Conservation (phyloP, 805 yeast genomes). For the Cyberlindnera xishuangbannaensis region DNA sequence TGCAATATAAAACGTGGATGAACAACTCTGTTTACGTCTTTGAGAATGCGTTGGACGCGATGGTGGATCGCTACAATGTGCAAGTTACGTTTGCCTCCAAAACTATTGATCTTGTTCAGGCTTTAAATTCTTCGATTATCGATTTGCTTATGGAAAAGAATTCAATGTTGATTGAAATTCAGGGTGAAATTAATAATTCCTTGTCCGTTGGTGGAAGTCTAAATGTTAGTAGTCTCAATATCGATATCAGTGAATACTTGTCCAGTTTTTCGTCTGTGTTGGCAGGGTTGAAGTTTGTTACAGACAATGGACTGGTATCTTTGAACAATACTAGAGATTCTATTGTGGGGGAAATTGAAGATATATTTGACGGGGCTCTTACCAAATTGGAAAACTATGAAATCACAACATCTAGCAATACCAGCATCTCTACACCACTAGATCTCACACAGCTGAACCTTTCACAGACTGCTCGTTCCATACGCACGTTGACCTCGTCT, state of each 20-base stretch:
- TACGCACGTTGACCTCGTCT: background rate
- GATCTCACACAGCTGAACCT: no score
- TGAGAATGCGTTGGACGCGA: constrained; percentile 1
- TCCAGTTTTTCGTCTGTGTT: background rate
- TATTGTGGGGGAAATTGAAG: constrained; percentile 1
- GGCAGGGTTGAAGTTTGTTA: background rate
- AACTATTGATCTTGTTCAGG: background rate
- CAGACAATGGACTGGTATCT: background rate
- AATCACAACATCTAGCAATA: background rate
- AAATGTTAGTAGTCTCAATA: constrained; percentile 1
- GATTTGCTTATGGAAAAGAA: constrained; percentile 1
- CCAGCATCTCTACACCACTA: background rate
- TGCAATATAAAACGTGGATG: background rate
- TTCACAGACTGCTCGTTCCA: background rate
- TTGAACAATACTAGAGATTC: constrained; percentile 1
- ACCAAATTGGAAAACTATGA: background rate
- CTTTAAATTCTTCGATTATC: constrained; percentile 4
- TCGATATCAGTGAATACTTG: background rate
- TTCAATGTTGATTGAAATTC: background rate
- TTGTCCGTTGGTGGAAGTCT: constrained; percentile 5
- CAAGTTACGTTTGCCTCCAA: background rate
- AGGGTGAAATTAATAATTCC: constrained; percentile 2
- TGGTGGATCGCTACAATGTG: background rate
- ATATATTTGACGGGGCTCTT: constrained; percentile 1
- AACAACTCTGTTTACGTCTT: background rate